A percentile compares a stretch with the other conserved stretches of the same genome.
These are phyloP conservation scores for Aphanomyces cochlioides DNA, from an alignment of 352 stramenopile genomes.

Conservation along the genomic window DNA sequence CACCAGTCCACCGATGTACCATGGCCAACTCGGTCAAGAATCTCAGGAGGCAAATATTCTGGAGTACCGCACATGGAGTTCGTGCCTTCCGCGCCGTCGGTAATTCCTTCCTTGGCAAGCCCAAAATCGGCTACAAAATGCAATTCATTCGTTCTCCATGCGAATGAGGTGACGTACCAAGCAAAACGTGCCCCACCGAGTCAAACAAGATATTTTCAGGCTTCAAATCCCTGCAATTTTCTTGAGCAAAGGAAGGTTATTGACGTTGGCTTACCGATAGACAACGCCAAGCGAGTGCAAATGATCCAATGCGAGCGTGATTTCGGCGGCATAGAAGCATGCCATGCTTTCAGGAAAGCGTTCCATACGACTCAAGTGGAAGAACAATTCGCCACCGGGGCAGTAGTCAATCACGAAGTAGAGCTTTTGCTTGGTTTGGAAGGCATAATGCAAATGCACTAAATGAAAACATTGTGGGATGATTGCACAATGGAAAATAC, in stretches of 20 bases:
- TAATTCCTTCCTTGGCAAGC: slow-evolving; percentile 85
- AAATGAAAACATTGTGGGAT: neutral
- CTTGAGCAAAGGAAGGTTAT: neutral
- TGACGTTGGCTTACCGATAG: slow-evolving; percentile 50
- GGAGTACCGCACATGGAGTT: slow-evolving; percentile 89
- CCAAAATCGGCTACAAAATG: slow-evolving; percentile 71
- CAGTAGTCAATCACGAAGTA: slow-evolving; percentile 92
- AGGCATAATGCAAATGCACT: slow-evolving; percentile 87
- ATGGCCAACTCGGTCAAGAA: slow-evolving; percentile 85
- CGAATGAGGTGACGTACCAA: slow-evolving; percentile 38
- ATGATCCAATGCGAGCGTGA: slow-evolving; percentile 83
- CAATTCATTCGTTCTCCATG: neutral
- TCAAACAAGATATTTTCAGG: slow-evolving; percentile 87
- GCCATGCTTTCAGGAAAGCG: slow-evolving; percentile 86
- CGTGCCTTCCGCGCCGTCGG: slow-evolving; percentile 71
- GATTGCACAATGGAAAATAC: neutral
- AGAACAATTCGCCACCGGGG: slow-evolving; percentile 87
- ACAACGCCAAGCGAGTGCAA: slow-evolving; percentile 86
- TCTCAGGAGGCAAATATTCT: slow-evolving; percentile 92
- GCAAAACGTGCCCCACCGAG: slow-evolving; percentile 60
- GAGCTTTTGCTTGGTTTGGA: slow-evolving; percentile 88
- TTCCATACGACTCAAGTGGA: slow-evolving; percentile 86
- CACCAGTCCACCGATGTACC: slow-evolving; percentile 91
- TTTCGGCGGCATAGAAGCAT: slow-evolving; percentile 89
- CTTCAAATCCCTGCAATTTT: slow-evolving; percentile 58